Base-by-base conservation (phyloP, 1,284 basidiomycete genomes). In the Irpex rosettiformis region DNA sequence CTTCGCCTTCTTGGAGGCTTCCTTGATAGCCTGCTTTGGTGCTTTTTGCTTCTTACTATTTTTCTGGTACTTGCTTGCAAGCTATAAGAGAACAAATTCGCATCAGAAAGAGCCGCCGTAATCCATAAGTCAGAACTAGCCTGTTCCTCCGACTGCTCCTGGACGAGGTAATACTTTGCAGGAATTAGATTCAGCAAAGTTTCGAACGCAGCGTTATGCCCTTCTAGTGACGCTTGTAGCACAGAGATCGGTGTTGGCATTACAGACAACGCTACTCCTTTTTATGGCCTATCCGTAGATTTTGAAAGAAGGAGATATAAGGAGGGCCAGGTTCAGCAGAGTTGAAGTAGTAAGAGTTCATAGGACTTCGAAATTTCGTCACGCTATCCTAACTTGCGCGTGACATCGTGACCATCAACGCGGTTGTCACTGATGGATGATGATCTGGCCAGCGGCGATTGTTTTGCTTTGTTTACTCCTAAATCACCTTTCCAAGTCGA, bases 21-120 rank as follows among this genome's bases (percentile, higher is more conserved):
- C 91, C 70, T 95, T 94, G 53, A 91, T 80, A 49, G 88, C 88
- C 66, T 95, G 92, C 72, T 90, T 91, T 5, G 86, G 81, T 16
- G 87, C 86, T 55, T 91, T 91, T 72, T 85, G 80, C 62, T 93
- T 88, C 74, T 92, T 94, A 75, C 88, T 93, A 71, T 95, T 91
- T 76, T 94, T 94, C 72, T 93, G 91, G 73, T 88, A 95, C 72
- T 89, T 94, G 52, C 83, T 86, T 13, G 85, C 79, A 25, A 72
- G 70, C 81, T 82, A 57, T 33, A 4, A 28, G 7, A 51, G 22
- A 27, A 22, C 1, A 30, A 24, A 40, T 22, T 22, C 43, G n/a
- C 13, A 27, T 6, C 11, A 3, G 16, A 28, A 40, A 51, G 5
- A 22, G 21, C 8, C n/a, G 4, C 42, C 5, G 49, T 28, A 33